A percentile compares a stretch with the other conserved stretches of the same genome.
phyloP scores from a whole-genome alignment of 805 yeast genomes.

The Brettanomyces naardenensis region DNA sequence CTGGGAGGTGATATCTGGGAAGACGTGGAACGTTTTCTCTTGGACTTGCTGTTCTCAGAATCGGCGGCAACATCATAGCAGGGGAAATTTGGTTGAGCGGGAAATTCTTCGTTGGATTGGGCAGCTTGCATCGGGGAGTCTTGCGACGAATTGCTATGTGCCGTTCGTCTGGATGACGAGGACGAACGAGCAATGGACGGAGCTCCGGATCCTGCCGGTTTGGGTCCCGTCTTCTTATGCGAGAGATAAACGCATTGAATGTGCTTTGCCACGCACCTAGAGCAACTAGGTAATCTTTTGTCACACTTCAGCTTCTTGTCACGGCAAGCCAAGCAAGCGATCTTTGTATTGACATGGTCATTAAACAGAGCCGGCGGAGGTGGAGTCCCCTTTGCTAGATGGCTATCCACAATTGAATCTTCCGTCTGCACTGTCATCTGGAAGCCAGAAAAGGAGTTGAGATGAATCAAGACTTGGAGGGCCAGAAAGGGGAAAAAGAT shows the following conservation, averaged over 20 bases:
- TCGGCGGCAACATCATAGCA: too few species aligned
- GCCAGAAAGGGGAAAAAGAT: too few species aligned
- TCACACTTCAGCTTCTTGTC: conserved; percentile 26
- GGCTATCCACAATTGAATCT: too few species aligned
- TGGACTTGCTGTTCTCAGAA: not conserved
- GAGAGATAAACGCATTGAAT: conserved; percentile 18
- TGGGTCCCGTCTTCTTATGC: conserved; percentile 27
- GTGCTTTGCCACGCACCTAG: conserved; percentile 16
- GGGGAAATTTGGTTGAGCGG: too few species aligned
- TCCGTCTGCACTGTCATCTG: too few species aligned
- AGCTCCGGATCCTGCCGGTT: conserved; percentile 8
- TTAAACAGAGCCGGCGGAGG: not conserved
- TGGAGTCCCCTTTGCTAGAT: too few species aligned
- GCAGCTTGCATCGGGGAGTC: not conserved
- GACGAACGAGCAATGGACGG: not conserved
- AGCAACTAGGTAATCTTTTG: conserved; percentile 19
- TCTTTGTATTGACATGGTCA: conserved; percentile 9
- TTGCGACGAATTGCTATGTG: not conserved
- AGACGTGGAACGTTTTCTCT: not conserved
- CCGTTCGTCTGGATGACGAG: not conserved
- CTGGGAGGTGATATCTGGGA: not conserved
- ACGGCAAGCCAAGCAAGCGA: conserved; percentile 27
- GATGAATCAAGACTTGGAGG: too few species aligned
- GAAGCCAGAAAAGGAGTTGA: too few species aligned
- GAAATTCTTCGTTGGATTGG: not conserved